Evolutionary conservation across 371 early-diverging fungal species (phyloP).

Genomic region (Dinochytrium kinnereticum): DNA sequence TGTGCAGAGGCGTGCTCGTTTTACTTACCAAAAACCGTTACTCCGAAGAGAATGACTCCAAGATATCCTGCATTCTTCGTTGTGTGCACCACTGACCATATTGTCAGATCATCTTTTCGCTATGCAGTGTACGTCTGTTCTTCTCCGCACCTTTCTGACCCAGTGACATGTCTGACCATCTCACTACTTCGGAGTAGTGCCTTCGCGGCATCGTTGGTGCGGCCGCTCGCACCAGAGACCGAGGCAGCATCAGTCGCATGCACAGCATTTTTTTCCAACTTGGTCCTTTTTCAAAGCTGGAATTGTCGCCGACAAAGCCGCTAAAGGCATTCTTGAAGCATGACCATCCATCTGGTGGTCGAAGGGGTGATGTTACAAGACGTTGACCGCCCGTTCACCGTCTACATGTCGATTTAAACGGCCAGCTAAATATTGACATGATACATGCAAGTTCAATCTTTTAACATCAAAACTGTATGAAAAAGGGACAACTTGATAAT

Average conservation of each 20-base stretch:
- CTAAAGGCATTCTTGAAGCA: no score
- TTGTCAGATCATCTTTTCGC: neutral
- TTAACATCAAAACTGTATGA: no score
- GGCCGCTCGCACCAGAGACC: neutral
- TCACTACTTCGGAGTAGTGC: neutral
- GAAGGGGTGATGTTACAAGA: no score
- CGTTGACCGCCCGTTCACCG: no score
- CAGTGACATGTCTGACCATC: slow-evolving; percentile 1
- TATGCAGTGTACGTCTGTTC: neutral
- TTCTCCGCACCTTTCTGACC: slow-evolving; percentile 1
- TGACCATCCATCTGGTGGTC: no score
- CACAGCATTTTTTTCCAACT: neutral
- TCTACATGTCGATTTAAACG: no score
- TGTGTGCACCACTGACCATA: slow-evolving; percentile 9
- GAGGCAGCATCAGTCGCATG: neutral
- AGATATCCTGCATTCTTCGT: slow-evolving; percentile 30
- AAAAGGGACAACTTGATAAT: no score
- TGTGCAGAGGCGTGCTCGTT: neutral
- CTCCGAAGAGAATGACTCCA: slow-evolving; percentile 31
- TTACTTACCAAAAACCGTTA: slow-evolving; percentile 19
- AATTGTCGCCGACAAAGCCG: no score
- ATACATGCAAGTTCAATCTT: no score
- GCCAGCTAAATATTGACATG: no score
- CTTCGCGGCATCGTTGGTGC: neutral
- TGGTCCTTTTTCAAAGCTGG: neutral